Percentiles rank a stretch among this genome's conserved stretches.
Conservation (phyloP, 345 rosid genomes). For the Populus alba region DNA sequence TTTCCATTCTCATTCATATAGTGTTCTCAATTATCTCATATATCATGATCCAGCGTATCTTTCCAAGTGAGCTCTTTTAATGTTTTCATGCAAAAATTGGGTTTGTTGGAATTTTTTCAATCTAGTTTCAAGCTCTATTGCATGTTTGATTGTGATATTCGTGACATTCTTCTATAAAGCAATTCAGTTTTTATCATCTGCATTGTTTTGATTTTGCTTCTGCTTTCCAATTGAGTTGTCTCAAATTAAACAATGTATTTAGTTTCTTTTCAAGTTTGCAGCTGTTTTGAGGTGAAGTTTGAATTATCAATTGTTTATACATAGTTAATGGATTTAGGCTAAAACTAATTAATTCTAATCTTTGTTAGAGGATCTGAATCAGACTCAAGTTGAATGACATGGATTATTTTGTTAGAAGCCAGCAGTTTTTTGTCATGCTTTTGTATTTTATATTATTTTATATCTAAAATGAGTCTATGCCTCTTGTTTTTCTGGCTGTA, state of each 20-base stretch:
- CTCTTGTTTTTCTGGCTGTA: constrained; percentile 22
- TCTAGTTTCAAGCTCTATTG: not conserved
- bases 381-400: not conserved
- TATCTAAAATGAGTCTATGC: not conserved
- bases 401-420: not conserved
- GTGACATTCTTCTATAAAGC: not conserved
- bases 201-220: not conserved
- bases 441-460: not conserved
- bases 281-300: not conserved
- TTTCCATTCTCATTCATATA: not conserved
- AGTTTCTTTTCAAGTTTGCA: not conserved
- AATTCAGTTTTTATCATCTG: not conserved
- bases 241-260: not conserved
- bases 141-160: not conserved
- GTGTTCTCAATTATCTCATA: not conserved
- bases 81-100: not conserved
- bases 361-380: not conserved
- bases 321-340: not conserved
- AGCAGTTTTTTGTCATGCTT: not conserved
- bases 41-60: not conserved
- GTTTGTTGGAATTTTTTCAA: not conserved
- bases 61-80: not conserved
- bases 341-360: not conserved
- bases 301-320: not conserved
- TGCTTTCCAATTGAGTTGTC: not conserved